phyloP scores from a whole-genome alignment of 2,329 filamentous ascomycete species.

The Penicillium sp. region DNA sequence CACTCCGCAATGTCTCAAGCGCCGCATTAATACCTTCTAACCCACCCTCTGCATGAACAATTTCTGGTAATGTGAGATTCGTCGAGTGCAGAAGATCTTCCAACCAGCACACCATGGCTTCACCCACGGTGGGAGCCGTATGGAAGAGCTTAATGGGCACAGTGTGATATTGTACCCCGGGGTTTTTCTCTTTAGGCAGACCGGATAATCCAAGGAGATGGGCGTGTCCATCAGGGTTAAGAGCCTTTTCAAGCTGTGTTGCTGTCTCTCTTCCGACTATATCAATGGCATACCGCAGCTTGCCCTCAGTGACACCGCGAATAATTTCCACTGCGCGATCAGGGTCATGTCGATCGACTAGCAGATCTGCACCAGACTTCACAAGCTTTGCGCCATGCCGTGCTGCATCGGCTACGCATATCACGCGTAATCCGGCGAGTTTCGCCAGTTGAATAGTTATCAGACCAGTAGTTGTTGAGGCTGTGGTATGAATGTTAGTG shows the following conservation, averaged over 20 bases:
- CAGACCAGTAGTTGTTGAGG: constrained; percentile 68
- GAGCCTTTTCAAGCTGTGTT: constrained; percentile 54
- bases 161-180: constrained; percentile 57
- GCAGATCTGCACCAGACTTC: constrained; percentile 58
- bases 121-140: constrained; percentile 63
- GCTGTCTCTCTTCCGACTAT: constrained; percentile 67
- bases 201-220: constrained; percentile 70
- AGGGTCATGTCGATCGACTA: constrained; percentile 68
- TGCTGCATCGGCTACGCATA: constrained; percentile 65
- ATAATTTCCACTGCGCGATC: constrained; percentile 66
- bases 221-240: constrained; percentile 40
- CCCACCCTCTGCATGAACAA: constrained; percentile 64
- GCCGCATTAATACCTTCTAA: constrained; percentile 67
- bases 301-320: constrained; percentile 56
- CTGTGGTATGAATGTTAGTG: constrained; percentile 32
- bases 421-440: constrained; percentile 63
- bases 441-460: constrained; percentile 68
- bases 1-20: constrained; percentile 64
- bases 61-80: constrained; percentile 60
- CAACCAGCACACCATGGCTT: constrained; percentile 64
- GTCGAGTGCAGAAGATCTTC: constrained; percentile 61
- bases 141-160: constrained; percentile 78
- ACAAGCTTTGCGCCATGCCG: constrained; percentile 63
- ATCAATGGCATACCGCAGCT: constrained; percentile 67
- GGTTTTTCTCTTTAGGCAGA: constrained; percentile 57